phyloP scores from a whole-genome alignment of 2,329 filamentous ascomycete species.

The Gnomoniopsis sp. region DNA sequence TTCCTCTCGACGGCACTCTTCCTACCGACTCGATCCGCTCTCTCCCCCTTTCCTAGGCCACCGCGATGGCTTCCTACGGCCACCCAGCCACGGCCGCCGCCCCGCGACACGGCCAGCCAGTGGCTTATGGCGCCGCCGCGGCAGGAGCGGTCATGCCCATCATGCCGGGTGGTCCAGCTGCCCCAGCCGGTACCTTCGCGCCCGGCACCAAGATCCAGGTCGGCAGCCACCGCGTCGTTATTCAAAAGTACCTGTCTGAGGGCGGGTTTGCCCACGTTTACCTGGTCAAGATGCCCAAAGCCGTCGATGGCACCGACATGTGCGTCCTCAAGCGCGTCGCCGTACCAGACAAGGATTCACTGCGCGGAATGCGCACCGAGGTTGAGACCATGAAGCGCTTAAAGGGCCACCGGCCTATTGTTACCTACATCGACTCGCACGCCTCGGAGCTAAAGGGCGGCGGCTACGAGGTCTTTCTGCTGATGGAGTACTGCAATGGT shows the following conservation, averaged over 20 bases:
- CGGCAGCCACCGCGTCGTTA: conserved; percentile 85
- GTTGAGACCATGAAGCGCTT: conserved; percentile 99
- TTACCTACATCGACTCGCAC: conserved; percentile 98
- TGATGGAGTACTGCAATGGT: conserved; percentile 97
- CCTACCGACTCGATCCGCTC: neutral
- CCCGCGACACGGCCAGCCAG: conserved; percentile 39
- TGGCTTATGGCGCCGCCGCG: conserved; percentile 37
- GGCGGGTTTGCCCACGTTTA: conserved; percentile 98
- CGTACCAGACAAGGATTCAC: conserved; percentile 89
- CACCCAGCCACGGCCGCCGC: conserved; percentile 32
- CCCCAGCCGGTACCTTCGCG: conserved; percentile 81
- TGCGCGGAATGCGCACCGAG: conserved; percentile 95
- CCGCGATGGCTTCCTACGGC: conserved; percentile 39
- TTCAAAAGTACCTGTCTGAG: conserved; percentile 96
- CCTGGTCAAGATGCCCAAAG: conserved; percentile 79
- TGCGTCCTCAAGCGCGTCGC: conserved; percentile 93
- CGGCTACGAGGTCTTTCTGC: conserved; percentile 94
- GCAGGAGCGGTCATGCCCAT: conserved; percentile 30
- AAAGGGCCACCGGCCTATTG: conserved; percentile 92
- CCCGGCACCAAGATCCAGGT: conserved; percentile 97
- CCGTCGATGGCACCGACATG: conserved; percentile 72
- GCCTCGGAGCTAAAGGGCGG: conserved; percentile 89
- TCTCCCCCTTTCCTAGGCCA: conserved; percentile 9
- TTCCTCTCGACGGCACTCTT: neutral
- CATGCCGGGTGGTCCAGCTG: conserved; percentile 31